Base-by-base conservation (phyloP, 805 yeast genomes). In the Candida yuanshanica region DNA sequence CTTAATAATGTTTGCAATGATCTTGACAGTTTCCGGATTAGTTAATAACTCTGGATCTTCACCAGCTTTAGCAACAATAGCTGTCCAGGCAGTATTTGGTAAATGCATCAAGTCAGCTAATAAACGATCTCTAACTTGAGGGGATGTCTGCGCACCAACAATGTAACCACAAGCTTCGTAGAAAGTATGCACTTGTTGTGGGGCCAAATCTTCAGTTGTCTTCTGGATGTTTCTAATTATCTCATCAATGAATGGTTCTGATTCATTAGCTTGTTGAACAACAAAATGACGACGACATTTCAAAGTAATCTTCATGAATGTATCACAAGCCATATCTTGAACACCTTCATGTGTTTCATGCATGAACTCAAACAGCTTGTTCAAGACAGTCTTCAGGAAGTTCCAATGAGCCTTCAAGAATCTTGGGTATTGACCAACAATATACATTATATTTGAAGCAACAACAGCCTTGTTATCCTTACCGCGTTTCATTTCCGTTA, bases 321-420 rank as follows among this genome's bases (percentile, higher is more conserved):
- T 93, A 64, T 93, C 99, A 71, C 99, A 93, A 8, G 99, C 99
- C 99, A 93, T 93, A 65, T 93, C 99, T 68, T 93, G 99, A 47
- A 93, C 99, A 69, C 99, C 99, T 65, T 91, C 99, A 65, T 93
- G 99, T n/a, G 97, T 89, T 72, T 93, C 99, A 69, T 93, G 98
- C 99, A 93, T 93, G 59, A 93, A 93, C 64, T 93, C 99, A 64
- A 93, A 93, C 55, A 93, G 74, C 64, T 93, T 93, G 66, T 87
- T 83, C 46, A 93, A 91, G 34, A 93, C 99, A 0, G 98, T 93
- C 63, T 90, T 91, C 61, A 93, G 69, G 56, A 93, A 93, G 63
- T 86, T 89, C 99, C 99, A 93, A 62, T 93, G 99, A 8, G 98
- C 98, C 56, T 90, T 90, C 60, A 93, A 72, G 59, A 93, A 93